These are phyloP conservation scores for Pilobolus umbonatus DNA, from an alignment of 192 early-diverging fungal species.

Conservation along the genomic window DNA sequence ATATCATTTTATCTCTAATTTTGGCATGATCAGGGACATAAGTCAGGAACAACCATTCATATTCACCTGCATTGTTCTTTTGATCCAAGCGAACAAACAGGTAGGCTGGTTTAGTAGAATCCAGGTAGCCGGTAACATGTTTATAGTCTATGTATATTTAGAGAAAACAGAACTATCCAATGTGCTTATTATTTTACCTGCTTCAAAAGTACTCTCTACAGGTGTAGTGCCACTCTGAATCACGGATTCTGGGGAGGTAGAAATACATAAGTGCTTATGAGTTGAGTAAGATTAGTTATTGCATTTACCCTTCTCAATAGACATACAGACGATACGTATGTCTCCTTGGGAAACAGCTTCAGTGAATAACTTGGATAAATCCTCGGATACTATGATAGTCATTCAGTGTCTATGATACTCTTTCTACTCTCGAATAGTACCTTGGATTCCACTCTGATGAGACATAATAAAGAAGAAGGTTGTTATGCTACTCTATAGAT, in stretches of 20 bases:
- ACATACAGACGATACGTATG: constrained; percentile 41
- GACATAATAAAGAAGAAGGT: constrained; percentile 46
- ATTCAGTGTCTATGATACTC: neutral
- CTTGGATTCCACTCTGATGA: constrained; percentile 53
- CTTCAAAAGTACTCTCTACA: constrained; percentile 35
- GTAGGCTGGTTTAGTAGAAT: constrained; percentile 55
- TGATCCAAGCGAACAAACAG: constrained; percentile 60
- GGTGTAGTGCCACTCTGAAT: constrained; percentile 20
- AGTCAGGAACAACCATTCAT: constrained; percentile 70
- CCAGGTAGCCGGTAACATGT: constrained; percentile 42
- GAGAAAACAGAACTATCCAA: too few species aligned
- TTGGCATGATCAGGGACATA: constrained; percentile 79
- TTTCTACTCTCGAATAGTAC: constrained; percentile 15
- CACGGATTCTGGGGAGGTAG: constrained; percentile 31
- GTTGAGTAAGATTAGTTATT: neutral
- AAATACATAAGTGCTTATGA: neutral
- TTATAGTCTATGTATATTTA: constrained; percentile 47
- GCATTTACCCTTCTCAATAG: constrained; percentile 43
- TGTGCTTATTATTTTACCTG: constrained; percentile 22
- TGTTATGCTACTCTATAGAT: neutral
- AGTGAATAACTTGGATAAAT: constrained; percentile 41
- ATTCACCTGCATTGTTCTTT: constrained; percentile 31
- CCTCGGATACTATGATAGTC: constrained; percentile 37
- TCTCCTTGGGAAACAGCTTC: constrained; percentile 32
- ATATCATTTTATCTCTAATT: constrained; percentile 92